Evolutionary conservation across 139 green algal species (phyloP).

Genomic region (Ettlia oleoabundans): DNA sequence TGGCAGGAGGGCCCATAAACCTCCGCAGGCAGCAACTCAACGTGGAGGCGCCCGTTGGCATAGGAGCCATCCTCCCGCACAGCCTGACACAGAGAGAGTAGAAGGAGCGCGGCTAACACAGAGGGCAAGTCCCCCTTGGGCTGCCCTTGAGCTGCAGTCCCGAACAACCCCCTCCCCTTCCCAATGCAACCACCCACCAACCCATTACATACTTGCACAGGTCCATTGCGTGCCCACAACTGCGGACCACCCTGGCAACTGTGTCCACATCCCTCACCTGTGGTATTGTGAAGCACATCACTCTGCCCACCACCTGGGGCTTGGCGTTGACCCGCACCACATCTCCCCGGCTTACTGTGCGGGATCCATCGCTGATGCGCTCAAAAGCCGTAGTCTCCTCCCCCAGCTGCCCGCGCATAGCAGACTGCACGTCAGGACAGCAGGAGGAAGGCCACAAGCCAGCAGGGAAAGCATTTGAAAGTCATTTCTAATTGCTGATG

Average conservation of each 20-base stretch:
- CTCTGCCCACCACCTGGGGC: conserved; percentile 56
- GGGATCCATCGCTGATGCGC: conserved; percentile 54
- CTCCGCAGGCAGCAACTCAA: conserved; percentile 63
- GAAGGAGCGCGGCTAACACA: too few species aligned
- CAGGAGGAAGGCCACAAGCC: background rate
- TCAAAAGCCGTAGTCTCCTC: conserved; percentile 72
- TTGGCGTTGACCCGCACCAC: conserved; percentile 68
- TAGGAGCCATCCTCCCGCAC: conserved; percentile 57
- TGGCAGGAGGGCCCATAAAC: conserved; percentile 56
- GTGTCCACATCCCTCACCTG: conserved; percentile 31
- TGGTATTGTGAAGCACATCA: conserved; percentile 65
- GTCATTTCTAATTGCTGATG: too few species aligned
- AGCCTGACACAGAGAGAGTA: conserved; percentile 29
- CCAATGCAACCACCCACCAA: too few species aligned
- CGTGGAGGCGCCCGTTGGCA: conserved; percentile 55
- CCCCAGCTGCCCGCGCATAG: conserved; percentile 33
- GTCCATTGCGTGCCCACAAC: too few species aligned
- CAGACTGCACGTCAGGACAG: conserved; percentile 44
- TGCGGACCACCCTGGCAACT: background rate
- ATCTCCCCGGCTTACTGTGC: conserved; percentile 54
- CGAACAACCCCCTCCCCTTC: too few species aligned
- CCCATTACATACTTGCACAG: too few species aligned
- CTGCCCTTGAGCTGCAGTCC: too few species aligned
- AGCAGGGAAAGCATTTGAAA: too few species aligned
- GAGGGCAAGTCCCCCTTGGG: too few species aligned